phyloP scores from a whole-genome alignment of 176 grass and related monocot species.

The Carex parvula region DNA sequence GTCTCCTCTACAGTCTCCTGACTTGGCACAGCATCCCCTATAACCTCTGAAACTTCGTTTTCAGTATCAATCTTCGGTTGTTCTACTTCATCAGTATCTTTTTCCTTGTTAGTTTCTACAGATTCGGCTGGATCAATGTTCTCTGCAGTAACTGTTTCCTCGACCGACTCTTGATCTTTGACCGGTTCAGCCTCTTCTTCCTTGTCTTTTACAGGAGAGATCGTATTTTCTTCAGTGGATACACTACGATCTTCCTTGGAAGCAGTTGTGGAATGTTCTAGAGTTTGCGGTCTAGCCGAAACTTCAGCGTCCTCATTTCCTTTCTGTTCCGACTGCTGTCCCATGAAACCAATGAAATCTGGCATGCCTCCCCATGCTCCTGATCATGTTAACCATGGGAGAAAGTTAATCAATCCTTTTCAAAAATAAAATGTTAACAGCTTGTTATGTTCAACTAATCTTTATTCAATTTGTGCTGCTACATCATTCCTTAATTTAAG shows the following conservation, averaged over 20 bases:
- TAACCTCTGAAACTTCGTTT: conserved; percentile 35
- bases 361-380: conserved; percentile 31
- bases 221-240: conserved; percentile 30
- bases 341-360: conserved; percentile 85
- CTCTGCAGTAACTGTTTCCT: conserved; percentile 23
- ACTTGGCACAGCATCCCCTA: neutral
- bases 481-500: neutral
- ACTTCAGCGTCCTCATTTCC: conserved; percentile 46
- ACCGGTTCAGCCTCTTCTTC: conserved; percentile 24
- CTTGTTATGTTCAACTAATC: neutral
- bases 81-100: conserved; percentile 32
- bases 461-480: neutral
- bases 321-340: conserved; percentile 34
- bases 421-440: neutral
- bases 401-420: neutral
- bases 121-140: conserved; percentile 24
- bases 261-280: conserved; percentile 25
- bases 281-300: conserved; percentile 32
- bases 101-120: conserved; percentile 32
- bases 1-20: neutral
- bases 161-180: conserved; percentile 24
- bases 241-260: conserved; percentile 39
- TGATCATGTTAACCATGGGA: conserved; percentile 1
- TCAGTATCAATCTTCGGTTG: conserved; percentile 26
- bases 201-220: conserved; percentile 19